These are phyloP conservation scores for Xylaria curta DNA, from an alignment of 495 filamentous ascomycete species.

Conservation along the genomic window DNA sequence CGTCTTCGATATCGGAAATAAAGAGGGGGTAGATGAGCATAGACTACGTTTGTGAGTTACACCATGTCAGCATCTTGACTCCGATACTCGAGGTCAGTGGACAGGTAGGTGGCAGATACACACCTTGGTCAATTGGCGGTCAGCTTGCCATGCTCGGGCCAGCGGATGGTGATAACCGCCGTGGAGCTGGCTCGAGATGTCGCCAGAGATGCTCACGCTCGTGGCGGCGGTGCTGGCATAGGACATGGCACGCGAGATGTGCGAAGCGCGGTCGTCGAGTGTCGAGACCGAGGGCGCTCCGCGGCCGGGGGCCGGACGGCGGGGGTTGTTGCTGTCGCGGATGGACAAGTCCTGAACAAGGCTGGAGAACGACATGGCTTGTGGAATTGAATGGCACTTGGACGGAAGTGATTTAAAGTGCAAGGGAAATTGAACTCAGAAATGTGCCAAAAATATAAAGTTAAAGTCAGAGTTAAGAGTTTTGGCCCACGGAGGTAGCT, in stretches of 20 bases:
- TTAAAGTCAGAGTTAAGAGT: neutral
- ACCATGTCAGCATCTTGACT: neutral
- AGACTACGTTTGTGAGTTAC: constrained; percentile 63
- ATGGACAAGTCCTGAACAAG: constrained; percentile 87
- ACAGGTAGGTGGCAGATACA: constrained; percentile 24
- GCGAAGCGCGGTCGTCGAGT: constrained; percentile 62
- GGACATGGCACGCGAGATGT: constrained; percentile 75
- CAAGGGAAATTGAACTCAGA: neutral
- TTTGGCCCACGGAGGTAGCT: neutral
- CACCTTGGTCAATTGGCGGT: constrained; percentile 96
- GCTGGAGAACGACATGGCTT: constrained; percentile 85
- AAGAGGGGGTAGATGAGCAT: constrained; percentile 99
- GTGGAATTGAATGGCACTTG: neutral
- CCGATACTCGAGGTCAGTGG: neutral
- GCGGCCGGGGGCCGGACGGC: constrained; percentile 36
- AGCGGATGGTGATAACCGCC: constrained; percentile 94
- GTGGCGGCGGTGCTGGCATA: constrained; percentile 91
- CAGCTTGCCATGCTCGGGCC: constrained; percentile 91
- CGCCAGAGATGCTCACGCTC: constrained; percentile 88
- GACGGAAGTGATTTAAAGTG: no score
- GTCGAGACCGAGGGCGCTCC: constrained; percentile 57
- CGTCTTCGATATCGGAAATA: constrained; percentile 90
- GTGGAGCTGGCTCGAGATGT: constrained; percentile 94
- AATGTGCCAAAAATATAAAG: neutral
- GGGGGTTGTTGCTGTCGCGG: constrained; percentile 55